Percentiles rank a stretch among this genome's conserved stretches.
phyloP scores from a whole-genome alignment of 768 basidiomycete genomes.

The Boletellus ananas region DNA sequence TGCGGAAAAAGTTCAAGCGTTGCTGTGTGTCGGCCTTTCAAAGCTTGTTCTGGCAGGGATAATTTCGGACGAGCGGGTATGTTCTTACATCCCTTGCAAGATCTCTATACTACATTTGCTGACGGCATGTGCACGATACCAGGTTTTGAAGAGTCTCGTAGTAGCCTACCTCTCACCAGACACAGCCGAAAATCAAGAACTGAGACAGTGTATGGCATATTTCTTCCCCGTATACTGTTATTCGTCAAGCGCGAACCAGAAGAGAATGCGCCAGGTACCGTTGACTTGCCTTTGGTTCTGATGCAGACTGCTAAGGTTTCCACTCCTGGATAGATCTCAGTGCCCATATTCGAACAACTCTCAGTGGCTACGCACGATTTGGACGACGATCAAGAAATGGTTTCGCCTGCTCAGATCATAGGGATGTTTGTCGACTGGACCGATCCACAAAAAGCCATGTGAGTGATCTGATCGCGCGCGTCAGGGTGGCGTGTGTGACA shows the following conservation, averaged over 20 bases:
- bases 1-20: slow-evolving; percentile 62
- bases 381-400: slow-evolving; percentile 73
- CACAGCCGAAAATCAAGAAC: slow-evolving; percentile 74
- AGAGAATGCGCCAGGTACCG: slow-evolving; percentile 53
- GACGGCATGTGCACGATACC: background rate
- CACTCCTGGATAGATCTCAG: slow-evolving; percentile 52
- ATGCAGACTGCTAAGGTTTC: background rate
- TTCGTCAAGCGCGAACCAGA: slow-evolving; percentile 72
- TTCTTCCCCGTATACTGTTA: slow-evolving; percentile 87
- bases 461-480: slow-evolving; percentile 28
- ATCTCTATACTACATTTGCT: background rate
- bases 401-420: slow-evolving; percentile 67
- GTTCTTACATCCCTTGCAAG: slow-evolving; percentile 14
- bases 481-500: background rate
- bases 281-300: background rate
- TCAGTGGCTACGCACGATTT: slow-evolving; percentile 54
- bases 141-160: slow-evolving; percentile 50
- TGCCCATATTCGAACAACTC: slow-evolving; percentile 62
- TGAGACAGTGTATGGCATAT: slow-evolving; percentile 81
- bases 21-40: slow-evolving; percentile 75
- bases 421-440: slow-evolving; percentile 88
- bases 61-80: slow-evolving; percentile 66
- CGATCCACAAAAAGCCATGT: slow-evolving; percentile 70
- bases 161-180: slow-evolving; percentile 74
- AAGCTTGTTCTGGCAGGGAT: slow-evolving; percentile 81